A percentile compares a stretch with the other conserved stretches of the same genome.
These are phyloP conservation scores for Alternaria sp. DNA, from an alignment of 2,329 filamentous ascomycete genomes.

Conservation along the genomic window DNA sequence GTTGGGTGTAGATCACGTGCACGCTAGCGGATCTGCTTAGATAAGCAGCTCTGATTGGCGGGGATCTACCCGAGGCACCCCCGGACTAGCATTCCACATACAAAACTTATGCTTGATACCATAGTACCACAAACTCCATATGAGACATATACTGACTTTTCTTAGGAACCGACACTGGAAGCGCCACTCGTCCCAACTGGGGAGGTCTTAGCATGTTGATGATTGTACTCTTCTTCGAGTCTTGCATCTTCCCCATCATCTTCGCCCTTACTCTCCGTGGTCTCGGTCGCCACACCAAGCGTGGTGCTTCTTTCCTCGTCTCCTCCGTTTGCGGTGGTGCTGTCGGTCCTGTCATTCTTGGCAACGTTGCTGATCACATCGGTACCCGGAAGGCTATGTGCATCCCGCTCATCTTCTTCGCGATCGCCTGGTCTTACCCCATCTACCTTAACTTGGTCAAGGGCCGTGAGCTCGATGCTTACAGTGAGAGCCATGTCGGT, in stretches of 20 bases:
- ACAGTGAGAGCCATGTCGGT: conserved; percentile 45
- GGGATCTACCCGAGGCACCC: too few relatives aligned
- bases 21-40: too few relatives aligned
- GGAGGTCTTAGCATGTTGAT: conserved; percentile 49
- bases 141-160: too few relatives aligned
- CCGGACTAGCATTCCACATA: too few relatives aligned
- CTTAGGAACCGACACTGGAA: conserved; percentile 39
- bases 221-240: conserved; percentile 52
- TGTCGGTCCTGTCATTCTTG: conserved; percentile 47
- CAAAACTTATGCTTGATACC: too few relatives aligned
- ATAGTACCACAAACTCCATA: too few relatives aligned
- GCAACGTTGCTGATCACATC: conserved; percentile 47
- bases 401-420: conserved; percentile 48
- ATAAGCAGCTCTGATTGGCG: too few relatives aligned
- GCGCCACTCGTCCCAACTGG: conserved; percentile 43
- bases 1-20: too few relatives aligned
- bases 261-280: conserved; percentile 50
- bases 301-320: conserved; percentile 51
- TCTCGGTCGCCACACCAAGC: conserved; percentile 52
- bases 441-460: conserved; percentile 50
- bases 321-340: conserved; percentile 50
- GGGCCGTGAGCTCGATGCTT: conserved; percentile 48
- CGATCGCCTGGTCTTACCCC: conserved; percentile 48
- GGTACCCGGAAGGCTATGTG: conserved; percentile 49
- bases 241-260: conserved; percentile 52